These are phyloP conservation scores for Babesia sp. DNA, from an alignment of 169 alveolate species.

Conservation along the genomic window DNA sequence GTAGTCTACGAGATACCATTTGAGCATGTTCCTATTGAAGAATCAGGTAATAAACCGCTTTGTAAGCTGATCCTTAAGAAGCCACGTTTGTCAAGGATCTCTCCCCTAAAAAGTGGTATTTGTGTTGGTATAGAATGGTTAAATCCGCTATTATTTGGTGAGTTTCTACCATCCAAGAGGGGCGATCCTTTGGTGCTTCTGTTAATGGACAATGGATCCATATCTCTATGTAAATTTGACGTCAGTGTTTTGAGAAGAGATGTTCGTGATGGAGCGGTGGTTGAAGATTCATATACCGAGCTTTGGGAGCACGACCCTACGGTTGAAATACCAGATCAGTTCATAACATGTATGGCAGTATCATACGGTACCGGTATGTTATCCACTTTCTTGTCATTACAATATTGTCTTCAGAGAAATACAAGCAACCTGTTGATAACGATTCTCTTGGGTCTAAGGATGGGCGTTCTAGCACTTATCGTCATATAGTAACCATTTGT, in stretches of 20 bases:
- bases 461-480: not conserved
- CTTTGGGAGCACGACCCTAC: constrained; percentile 7
- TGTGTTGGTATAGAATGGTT: constrained; percentile 17
- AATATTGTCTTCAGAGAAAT: no score
- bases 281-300: not conserved
- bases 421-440: no score
- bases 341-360: not conserved
- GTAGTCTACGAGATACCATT: constrained; percentile 4
- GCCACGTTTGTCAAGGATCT: constrained; percentile 10
- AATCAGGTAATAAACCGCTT: not conserved
- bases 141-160: not conserved
- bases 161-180: not conserved
- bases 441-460: no score
- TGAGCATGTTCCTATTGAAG: not conserved
- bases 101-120: not conserved
- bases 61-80: not conserved
- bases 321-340: not conserved
- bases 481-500: constrained; percentile 12
- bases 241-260: not conserved
- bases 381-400: not conserved
- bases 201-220: constrained; percentile 10
- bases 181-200: not conserved
- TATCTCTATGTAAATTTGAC: not conserved
- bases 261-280: not conserved
- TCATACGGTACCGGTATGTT: constrained; percentile 13